Evolutionary conservation across 148 eudicot genomes (phyloP).

Genomic region (Fagopyrum homotropicum): DNA sequence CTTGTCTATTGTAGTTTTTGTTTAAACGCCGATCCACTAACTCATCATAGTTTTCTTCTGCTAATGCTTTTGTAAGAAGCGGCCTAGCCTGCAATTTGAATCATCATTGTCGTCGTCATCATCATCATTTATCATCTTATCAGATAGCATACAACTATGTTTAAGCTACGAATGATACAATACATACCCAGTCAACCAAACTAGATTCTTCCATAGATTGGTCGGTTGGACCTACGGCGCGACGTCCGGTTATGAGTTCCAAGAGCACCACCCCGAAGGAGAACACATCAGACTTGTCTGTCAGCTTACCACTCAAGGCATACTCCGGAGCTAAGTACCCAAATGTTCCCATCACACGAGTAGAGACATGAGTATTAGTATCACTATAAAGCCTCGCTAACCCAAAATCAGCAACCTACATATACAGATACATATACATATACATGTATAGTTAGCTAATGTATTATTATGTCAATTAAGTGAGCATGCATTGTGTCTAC

Average conservation of each 20-base stretch:
- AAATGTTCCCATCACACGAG: constrained; percentile 95
- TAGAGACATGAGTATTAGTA: constrained; percentile 71
- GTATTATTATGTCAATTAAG: neutral
- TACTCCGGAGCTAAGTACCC: constrained; percentile 96
- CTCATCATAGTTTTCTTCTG: constrained; percentile 39
- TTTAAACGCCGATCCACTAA: constrained; percentile 49
- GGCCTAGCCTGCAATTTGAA: constrained; percentile 44
- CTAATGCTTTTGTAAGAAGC: constrained; percentile 35
- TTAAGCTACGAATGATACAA: neutral
- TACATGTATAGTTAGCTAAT: neutral
- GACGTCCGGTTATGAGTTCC: constrained; percentile 76
- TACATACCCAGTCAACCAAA: constrained; percentile 72
- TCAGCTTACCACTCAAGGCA: constrained; percentile 79
- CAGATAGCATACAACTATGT: no score
- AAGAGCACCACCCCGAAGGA: constrained; percentile 79
- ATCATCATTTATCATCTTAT: neutral
- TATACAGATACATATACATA: neutral
- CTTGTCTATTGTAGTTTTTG: constrained; percentile 30
- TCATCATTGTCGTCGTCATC: neutral
- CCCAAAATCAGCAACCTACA: constrained; percentile 92
- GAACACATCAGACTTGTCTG: constrained; percentile 86
- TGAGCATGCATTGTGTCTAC: neutral
- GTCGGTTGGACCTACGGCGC: constrained; percentile 56
- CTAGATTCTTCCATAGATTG: constrained; percentile 62
- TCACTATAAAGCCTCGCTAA: constrained; percentile 76